These are phyloP conservation scores for Magnaporthiopsis poae DNA, from an alignment of 2,329 filamentous ascomycete genomes.

Conservation along the genomic window DNA sequence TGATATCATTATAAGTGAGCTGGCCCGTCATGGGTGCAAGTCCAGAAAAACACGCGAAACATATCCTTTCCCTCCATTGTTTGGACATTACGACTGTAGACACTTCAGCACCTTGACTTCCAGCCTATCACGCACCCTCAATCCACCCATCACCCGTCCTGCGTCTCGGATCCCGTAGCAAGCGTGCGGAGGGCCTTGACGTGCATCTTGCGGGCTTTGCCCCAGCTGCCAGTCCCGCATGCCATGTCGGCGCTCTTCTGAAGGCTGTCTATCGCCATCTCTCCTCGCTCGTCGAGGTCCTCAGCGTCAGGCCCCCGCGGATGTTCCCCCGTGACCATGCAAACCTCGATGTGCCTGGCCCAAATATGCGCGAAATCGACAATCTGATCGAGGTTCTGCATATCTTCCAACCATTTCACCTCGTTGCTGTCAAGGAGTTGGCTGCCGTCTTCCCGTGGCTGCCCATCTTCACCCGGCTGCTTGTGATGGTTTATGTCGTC, in stretches of 20 bases:
- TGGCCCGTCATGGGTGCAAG: too few relatives aligned
- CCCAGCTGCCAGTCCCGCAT: background rate
- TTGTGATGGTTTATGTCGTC: background rate
- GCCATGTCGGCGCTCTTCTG: background rate
- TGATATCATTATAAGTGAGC: background rate
- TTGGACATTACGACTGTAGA: background rate
- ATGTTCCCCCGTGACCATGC: background rate
- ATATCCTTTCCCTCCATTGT: background rate
- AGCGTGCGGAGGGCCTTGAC: background rate
- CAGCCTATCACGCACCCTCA: background rate
- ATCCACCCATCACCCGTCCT: background rate
- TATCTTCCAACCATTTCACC: background rate
- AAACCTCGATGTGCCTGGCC: background rate
- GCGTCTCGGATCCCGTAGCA: background rate
- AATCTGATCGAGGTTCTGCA: background rate
- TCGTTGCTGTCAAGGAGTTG: background rate
- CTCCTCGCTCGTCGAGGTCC: slow-evolving; percentile 2
- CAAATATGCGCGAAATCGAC: slow-evolving; percentile 1
- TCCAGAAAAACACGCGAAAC: background rate
- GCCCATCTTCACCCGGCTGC: background rate
- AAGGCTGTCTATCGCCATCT: background rate
- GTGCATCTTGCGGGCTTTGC: background rate
- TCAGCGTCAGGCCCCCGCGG: background rate
- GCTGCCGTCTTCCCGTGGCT: background rate
- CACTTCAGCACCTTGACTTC: background rate